Base-by-base conservation (phyloP, 2,329 filamentous ascomycete species). In the Claviceps fusiformis region DNA sequence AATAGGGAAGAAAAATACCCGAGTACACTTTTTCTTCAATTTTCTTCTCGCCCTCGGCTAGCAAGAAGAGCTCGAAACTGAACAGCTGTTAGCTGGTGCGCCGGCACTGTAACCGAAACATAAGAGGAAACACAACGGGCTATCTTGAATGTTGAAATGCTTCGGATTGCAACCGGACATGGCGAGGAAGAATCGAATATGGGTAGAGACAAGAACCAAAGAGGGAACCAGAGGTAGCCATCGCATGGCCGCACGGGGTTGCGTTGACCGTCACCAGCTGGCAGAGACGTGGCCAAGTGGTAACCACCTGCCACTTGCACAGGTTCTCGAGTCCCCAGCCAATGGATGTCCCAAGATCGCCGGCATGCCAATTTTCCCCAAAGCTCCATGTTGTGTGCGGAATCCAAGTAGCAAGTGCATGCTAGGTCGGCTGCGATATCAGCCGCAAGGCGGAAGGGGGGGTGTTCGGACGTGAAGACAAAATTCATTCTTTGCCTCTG, bases 21-120 rank as follows among this genome's bases (percentile, higher is more conserved):
- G 91, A 93, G 68, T 95, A 93, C 7, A 89, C 79, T 66, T 87
- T 86, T 72, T 90, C 85, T 57, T 90, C 86, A 56, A 95, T 89
- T 74, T 96, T 97, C 77, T 92, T 93, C 79, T 98, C 89, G 59
- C 86, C 90, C 51, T 90, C 86, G 45, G 72, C 81, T 57, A 97
- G 86, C 60, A 96, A 74, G 74, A 96, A 97, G 51, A 95, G 82
- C 77, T 97, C 93, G 75, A 95, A 95, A 67, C 93, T 97, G 19
- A 15, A 41, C 2, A 13, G 24, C 11, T 44, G 58, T 70, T 44
- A 69, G 67, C 46, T 46, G 44, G 37, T 43, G 35, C n/a, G 9
- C 19, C 24, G 11, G 27, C 8, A 47, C 24, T 35, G n/a, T 43
- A 19, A 9, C 10, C 44, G 41, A 50, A 29, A n/a, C 5, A 44